Evolutionary conservation across 202 grass and related monocot genomes (phyloP), one percentile per base, ranked within the genome.

Genomic region (Miscanthus sacchariflorus): DNA sequence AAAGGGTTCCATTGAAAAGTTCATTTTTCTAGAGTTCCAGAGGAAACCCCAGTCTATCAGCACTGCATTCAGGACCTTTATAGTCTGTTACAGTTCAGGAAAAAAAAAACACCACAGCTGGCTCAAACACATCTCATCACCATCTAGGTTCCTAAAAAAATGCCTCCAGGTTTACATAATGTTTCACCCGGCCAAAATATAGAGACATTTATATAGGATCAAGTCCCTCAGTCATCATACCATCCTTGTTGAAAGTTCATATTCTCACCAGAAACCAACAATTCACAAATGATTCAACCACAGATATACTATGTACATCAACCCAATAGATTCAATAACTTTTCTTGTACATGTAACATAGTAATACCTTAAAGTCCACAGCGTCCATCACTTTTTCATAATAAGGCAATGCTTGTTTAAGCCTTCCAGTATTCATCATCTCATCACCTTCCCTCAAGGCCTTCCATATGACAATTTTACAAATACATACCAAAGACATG

Each of bases 331-430:
- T 70, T 65, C 17, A 46, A 21, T 33, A 38, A 14, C 45, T 72
- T 79, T 69, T 79, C 4, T 73, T 7, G 71, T 58, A 36, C 11
- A 24, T 48, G 68, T 25, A 70, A 78, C 71, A 54, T 11, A 25
- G 10, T 46, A 17, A 58, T 95, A 98, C 94, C 96, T 98, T 91
- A 88, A 96, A 96, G 78, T 96, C 82, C 70, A 94, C 87, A 68
- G 89, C 89, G 30, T 93, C 68, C 96, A 94, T 96, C 77, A 98
- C 91, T 81, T 95, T 96, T 92, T 96, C 94, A 90, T 93, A 98
- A 81, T 91, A 98, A 78, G 94, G 92, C 69, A 96, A 61, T 50
- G 94, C 92, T 89, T 95, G 88, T 84, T 80, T 90, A 59, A 98
- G 91, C 59, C 84, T 96, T 94, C 96, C 94, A 84, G 85, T 81